phyloP scores from a whole-genome alignment of 2,329 filamentous ascomycete genomes.

The Fonsecaea multimorphosa region DNA sequence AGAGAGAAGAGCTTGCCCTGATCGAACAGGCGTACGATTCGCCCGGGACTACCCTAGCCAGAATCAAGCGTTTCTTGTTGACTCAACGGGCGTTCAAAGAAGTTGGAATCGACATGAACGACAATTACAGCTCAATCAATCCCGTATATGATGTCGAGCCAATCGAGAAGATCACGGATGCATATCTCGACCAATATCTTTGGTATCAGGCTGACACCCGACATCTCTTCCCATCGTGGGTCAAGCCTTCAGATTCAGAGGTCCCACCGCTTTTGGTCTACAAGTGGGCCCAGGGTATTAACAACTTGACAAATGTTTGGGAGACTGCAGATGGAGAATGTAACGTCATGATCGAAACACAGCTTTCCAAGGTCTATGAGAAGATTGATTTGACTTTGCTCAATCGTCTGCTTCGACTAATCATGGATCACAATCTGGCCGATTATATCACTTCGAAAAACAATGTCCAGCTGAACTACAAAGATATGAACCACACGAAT shows the following conservation, averaged over 20 bases:
- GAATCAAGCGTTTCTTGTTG: conserved; percentile 96
- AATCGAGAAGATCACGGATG: conserved; percentile 99
- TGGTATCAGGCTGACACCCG: conserved; percentile 99
- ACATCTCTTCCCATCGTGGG: conserved; percentile 96
- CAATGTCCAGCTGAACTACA: conserved; percentile 98
- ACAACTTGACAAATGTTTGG: conserved; percentile 96
- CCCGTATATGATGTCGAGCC: conserved; percentile 99
- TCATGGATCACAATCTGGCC: conserved; percentile 99
- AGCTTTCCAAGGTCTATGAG: conserved; percentile 98
- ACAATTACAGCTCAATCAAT: conserved; percentile 99
- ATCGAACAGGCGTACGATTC: conserved; percentile 99
- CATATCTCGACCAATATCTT: conserved; percentile 96
- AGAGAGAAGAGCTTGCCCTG: conserved; percentile 92
- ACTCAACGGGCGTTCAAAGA: conserved; percentile 99
- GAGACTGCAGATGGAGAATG: conserved; percentile 92
- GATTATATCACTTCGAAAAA: conserved; percentile 99
- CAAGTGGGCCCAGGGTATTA: conserved; percentile 99
- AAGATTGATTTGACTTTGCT: conserved; percentile 97
- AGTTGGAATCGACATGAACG: conserved; percentile 99
- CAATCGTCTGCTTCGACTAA: conserved; percentile 88
- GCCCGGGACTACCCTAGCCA: conserved; percentile 89
- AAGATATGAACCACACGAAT: conserved; percentile 99
- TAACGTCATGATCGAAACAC: conserved; percentile 98
- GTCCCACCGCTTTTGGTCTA: conserved; percentile 93
- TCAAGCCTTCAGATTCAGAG: conserved; percentile 98